These are phyloP conservation scores for Verticillium longisporum DNA, from an alignment of 2,329 filamentous ascomycete genomes.

Conservation along the genomic window DNA sequence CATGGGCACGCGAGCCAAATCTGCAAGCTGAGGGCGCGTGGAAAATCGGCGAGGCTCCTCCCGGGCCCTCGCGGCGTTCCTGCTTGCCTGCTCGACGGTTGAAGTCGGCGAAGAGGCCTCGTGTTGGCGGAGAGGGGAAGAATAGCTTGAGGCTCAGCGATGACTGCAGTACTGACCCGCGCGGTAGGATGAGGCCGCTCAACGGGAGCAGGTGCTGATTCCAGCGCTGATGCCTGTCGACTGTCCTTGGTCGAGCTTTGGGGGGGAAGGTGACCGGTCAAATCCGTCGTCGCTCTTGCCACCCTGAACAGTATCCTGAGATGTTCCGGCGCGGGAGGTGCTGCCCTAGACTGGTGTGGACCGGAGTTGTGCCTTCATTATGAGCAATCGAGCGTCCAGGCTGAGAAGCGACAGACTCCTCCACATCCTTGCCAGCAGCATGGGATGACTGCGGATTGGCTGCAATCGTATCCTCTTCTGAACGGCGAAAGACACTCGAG, in stretches of 20 bases:
- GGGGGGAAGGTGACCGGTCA: constrained; percentile 1
- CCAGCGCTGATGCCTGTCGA: neutral
- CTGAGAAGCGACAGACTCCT: neutral
- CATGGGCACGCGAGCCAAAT: constrained; percentile 50
- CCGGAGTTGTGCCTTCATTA: constrained; percentile 5
- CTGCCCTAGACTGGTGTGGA: neutral
- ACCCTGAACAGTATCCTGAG: constrained; percentile 45
- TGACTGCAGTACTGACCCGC: neutral
- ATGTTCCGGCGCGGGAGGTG: constrained; percentile 6
- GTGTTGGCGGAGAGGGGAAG: neutral
- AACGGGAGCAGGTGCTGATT: neutral
- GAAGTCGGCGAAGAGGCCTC: neutral
- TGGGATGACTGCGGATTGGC: constrained; percentile 3
- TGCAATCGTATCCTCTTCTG: constrained; percentile 51
- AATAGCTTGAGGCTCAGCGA: neutral
- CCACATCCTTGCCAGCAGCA: neutral
- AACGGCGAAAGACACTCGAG: constrained; percentile 71
- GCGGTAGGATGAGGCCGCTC: neutral
- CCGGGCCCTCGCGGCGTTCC: neutral
- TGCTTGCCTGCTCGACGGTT: neutral
- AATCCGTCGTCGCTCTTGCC: constrained; percentile 46
- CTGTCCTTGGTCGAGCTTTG: constrained; percentile 6
- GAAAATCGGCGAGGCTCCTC: constrained; percentile 27
- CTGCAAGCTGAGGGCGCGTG: constrained; percentile 50
- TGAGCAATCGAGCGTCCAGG: neutral